These are phyloP conservation scores for Bathelium albidoporum DNA, from an alignment of 495 filamentous ascomycete genomes.

Conservation along the genomic window DNA sequence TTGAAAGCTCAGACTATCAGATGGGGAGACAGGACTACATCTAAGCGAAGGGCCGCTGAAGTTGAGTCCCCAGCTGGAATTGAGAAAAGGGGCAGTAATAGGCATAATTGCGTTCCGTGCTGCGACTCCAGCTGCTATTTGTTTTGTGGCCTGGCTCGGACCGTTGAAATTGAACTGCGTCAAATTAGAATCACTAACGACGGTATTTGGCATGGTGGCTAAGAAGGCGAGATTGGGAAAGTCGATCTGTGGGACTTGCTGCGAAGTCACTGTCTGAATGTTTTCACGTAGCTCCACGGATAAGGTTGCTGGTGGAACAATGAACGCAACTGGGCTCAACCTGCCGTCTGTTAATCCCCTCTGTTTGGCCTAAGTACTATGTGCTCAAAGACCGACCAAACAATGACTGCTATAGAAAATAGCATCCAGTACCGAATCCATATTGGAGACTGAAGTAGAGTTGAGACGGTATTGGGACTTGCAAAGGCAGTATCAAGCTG, in stretches of 20 bases:
- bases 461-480: not conserved
- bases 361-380: not conserved
- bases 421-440: not conserved
- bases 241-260: not conserved
- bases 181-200: not conserved
- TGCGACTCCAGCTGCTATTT: not conserved
- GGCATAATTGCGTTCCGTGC: not conserved
- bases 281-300: constrained; percentile 8
- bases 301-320: constrained; percentile 12
- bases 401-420: not conserved
- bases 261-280: not conserved
- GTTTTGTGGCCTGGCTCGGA: not conserved
- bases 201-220: not conserved
- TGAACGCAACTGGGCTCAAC: constrained; percentile 8
- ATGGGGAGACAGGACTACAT: not conserved
- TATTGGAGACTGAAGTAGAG: not conserved
- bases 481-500: not conserved
- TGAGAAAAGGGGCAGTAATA: not conserved
- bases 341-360: constrained; percentile 2
- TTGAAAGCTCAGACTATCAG: not conserved
- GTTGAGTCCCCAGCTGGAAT: not conserved
- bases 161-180: not conserved
- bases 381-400: not conserved
- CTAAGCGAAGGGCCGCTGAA: not conserved
- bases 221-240: not conserved